phyloP scores from a whole-genome alignment of 75 land plant genomes.

The Larix kaempferi region DNA sequence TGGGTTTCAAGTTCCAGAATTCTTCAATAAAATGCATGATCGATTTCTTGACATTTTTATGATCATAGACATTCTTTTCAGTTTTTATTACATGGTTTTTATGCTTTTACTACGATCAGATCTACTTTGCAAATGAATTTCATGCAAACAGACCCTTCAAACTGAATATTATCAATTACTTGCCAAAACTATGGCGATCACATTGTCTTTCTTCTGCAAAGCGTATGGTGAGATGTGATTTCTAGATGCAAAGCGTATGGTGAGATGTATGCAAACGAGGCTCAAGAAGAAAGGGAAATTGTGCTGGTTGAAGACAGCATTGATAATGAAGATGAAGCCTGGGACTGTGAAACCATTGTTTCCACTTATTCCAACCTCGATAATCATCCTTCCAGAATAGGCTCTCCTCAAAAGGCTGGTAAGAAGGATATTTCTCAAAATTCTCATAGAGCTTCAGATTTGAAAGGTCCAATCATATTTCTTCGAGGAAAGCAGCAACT shows the following conservation, averaged over 20 bases:
- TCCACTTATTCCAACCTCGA: slow-evolving; percentile 89
- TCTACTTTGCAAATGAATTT: no score
- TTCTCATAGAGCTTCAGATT: slow-evolving; percentile 14
- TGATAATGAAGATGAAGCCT: slow-evolving; percentile 66
- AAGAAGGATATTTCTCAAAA: slow-evolving; percentile 37
- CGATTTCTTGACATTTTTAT: no score
- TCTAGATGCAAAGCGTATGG: slow-evolving; percentile 46
- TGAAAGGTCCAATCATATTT: slow-evolving; percentile 36
- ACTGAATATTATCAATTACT: no score
- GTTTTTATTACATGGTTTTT: no score
- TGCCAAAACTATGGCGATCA: no score
- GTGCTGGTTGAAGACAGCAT: slow-evolving; percentile 46
- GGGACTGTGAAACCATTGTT: slow-evolving; percentile 97
- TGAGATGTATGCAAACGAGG: slow-evolving; percentile 36
- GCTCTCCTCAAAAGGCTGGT: slow-evolving; percentile 47
- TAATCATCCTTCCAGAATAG: slow-evolving; percentile 92
- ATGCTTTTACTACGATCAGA: no score
- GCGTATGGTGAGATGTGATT: no score
- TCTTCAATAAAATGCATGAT: no score
- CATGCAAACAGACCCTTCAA: no score
- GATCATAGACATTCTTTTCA: no score
- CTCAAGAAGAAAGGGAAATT: slow-evolving; percentile 37
- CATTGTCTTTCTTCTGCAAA: no score
- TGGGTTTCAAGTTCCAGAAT: no score
- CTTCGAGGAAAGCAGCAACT: slow-evolving; percentile 77